A percentile compares a stretch with the other conserved stretches of the same genome.
Evolutionary conservation across 495 filamentous ascomycete species (phyloP).

Genomic region (Cetradonia linearis): DNA sequence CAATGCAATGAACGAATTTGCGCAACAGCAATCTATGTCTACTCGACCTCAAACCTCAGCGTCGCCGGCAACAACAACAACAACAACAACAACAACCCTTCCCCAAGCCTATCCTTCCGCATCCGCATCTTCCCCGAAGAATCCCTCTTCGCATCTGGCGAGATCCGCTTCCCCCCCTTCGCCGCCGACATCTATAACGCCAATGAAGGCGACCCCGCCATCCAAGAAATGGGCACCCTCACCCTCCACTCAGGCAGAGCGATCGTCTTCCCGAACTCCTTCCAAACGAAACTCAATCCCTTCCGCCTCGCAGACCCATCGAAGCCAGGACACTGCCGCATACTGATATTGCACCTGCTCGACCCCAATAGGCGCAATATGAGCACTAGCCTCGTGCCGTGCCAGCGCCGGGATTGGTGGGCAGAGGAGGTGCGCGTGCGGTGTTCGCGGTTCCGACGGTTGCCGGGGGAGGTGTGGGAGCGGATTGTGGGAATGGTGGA

Average conservation of each 20-base stretch:
- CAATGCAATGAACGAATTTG: constrained; percentile 38
- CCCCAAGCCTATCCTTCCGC: constrained; percentile 25
- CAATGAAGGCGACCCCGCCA: constrained; percentile 26
- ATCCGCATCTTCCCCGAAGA: constrained; percentile 24
- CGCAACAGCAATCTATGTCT: constrained; percentile 28
- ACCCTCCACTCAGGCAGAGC: constrained; percentile 22
- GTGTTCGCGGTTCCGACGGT: constrained; percentile 20
- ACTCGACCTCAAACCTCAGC: constrained; percentile 28
- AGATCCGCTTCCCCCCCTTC: constrained; percentile 27
- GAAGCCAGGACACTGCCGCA: constrained; percentile 39
- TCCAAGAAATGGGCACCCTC: constrained; percentile 31
- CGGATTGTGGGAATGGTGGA: constrained; percentile 23
- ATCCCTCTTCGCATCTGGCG: constrained; percentile 24
- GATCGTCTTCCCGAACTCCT: constrained; percentile 31
- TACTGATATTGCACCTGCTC: constrained; percentile 44
- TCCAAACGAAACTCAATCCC: constrained; percentile 40
- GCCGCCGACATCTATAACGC: constrained; percentile 31
- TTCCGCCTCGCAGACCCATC: constrained; percentile 39
- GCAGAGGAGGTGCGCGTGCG: constrained; percentile 8
- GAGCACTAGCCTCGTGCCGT: constrained; percentile 47
- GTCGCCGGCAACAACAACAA: too few relatives aligned
- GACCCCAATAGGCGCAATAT: constrained; percentile 46
- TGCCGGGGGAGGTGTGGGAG: constrained; percentile 29
- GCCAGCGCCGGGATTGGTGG: constrained; percentile 38
- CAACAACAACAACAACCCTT: too few relatives aligned